Percentiles rank a stretch among this genome's conserved stretches.
These are phyloP conservation scores for Candida easanensis DNA, from an alignment of 805 yeast species.

Conservation along the genomic window DNA sequence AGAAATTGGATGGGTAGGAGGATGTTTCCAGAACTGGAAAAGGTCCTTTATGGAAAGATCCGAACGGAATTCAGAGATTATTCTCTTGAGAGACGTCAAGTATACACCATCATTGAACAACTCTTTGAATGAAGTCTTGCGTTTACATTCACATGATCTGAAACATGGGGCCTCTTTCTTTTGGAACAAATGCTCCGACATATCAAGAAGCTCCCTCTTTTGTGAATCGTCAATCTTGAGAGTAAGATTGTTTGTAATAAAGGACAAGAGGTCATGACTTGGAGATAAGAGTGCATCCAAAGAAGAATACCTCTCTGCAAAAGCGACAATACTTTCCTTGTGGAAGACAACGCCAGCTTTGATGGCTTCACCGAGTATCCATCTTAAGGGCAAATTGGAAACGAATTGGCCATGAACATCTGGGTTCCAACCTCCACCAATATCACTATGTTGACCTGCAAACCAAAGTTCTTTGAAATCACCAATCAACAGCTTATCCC, in stretches of 20 bases:
- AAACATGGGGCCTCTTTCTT: conserved; percentile 16
- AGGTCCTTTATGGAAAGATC: conserved; percentile 7
- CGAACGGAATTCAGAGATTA: conserved; percentile 9
- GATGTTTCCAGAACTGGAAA: conserved; percentile 12
- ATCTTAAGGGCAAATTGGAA: conserved; percentile 52
- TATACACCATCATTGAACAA: conserved; percentile 18
- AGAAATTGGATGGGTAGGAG: conserved; percentile 25
- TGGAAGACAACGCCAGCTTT: conserved; percentile 49
- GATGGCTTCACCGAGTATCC: conserved; percentile 58
- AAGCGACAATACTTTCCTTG: conserved; percentile 37
- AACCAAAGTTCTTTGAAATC: conserved; percentile 60
- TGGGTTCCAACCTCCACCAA: conserved; percentile 65
- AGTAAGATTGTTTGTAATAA: conserved; percentile 19
- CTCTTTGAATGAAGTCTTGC: conserved; percentile 10
- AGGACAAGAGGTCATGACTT: conserved; percentile 48
- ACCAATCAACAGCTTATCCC: conserved; percentile 22
- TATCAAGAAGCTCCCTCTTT: conserved; percentile 8
- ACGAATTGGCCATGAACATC: conserved; percentile 43
- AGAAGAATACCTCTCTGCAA: conserved; percentile 38
- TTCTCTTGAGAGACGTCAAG: conserved; percentile 16
- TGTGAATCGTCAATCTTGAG: conserved; percentile 12
- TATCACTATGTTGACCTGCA: conserved; percentile 67
- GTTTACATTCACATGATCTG: conserved; percentile 18
- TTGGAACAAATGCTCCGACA: conserved; percentile 9
- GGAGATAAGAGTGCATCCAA: conserved; percentile 43